Base-by-base conservation (phyloP, 2,329 filamentous ascomycete genomes). In the Cercospora janseana region DNA sequence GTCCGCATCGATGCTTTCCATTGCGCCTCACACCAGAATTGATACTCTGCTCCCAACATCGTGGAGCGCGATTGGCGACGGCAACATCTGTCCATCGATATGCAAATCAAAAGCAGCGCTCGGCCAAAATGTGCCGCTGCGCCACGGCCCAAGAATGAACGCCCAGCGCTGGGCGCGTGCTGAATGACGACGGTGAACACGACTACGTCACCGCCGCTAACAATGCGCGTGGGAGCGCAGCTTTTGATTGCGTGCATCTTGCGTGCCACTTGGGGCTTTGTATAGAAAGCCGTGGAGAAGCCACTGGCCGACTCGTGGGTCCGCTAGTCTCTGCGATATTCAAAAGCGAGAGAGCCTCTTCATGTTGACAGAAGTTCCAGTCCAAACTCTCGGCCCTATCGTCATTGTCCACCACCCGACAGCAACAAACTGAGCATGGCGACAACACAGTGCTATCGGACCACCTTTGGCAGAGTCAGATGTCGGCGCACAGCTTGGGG, bases 111-210 rank as follows among this genome's bases (percentile, higher is more conserved):
- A 21, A 44, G 18, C 21, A 23, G 20, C 8, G 13, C 41, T n/a
- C 47, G 47, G 47, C 6, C 29, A 50, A 50, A 50, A 32, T 28
- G 21, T 45, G 32, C 47, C 40, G 47, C 40, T 35, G 41, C 41
- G 41, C 40, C 47, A 45, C 29, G 13, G 20, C 21, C 12, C 35
- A 49, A 28, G 15, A 26, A 18, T 23, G n/a, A n/a, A n/a, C 26
- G 47, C 38, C 47, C 9, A 50, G 38, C 16, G 40, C 41, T 26
- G 26, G 41, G 41, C 27, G 4, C 41, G 23, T 21, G 13, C 40
- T 31, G 28, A 32, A 44, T 44, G 41, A 44, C 41, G 41, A 31
- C 18, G 13, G 15, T 20, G 28, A 44, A 20, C 18, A 18, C 13
- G 9, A 32, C 41, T 20, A 44, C 41, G 41, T 44, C 41, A 44